Evolutionary conservation across 176 grass and related monocot species (phyloP), one percentile per base, ranked within the genome.

Genomic region (Thinopyrum elongatum): DNA sequence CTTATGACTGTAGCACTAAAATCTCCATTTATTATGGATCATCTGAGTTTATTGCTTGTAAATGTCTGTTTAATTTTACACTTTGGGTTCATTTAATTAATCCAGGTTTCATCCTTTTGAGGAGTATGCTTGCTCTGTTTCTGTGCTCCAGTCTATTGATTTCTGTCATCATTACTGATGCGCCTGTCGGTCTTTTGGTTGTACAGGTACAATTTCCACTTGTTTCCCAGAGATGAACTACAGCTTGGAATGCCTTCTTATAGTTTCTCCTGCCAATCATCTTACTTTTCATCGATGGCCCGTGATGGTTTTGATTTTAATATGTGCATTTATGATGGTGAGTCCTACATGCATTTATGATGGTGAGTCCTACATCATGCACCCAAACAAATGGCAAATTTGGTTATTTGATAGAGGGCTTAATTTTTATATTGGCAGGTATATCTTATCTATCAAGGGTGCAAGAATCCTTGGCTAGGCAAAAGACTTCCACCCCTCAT

Each of bases 291-390:
- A 86, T 91, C 84, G 80, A 87, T 98, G 88, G 96, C 93, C 83
- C 90, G 46, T 81, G 88, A 94, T 91, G 93, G 93, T 65, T 98
- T 98, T 91, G 93, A 98, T 95, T 98, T 98, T 84, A 98, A 98
- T 91, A 85, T 69, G 70, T 95, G 93, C 76, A 94, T 98, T 83
- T 95, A 98, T 64, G 88, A 98, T 91, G 96, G 95, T 95, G 44
- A 89, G n/a, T n/a, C n/a, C n/a, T n/a, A n/a, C n/a, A n/a, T 95
- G 93, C 76, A 94, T 98, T 83, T 95, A 98, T 64, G 88, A 98
- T 91, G 96, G 96, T 95, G 47, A 90, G 89, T 76, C 16, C 14
- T 76, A 46, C 57, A 22, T 31, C 77, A 58, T 7, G 36, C 5
- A 11, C n/a, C 25, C 58, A 77, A 70, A 81, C 27, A 10, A 74